These are phyloP conservation scores for Pseudogymnoascus sp. DNA, from an alignment of 2,329 filamentous ascomycete species.

Conservation along the genomic window DNA sequence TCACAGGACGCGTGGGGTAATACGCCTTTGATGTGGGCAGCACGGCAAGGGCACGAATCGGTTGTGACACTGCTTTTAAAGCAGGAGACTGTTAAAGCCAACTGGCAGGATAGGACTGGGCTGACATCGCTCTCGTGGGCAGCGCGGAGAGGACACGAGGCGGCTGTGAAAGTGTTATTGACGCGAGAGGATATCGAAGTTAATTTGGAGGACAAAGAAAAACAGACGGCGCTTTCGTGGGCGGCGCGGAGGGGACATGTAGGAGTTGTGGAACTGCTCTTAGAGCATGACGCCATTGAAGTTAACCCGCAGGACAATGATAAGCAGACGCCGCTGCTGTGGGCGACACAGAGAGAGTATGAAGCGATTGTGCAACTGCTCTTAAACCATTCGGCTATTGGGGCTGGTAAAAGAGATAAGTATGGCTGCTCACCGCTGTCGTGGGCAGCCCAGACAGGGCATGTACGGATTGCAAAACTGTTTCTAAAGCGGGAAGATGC, in stretches of 20 bases:
- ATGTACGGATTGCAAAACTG: not conserved
- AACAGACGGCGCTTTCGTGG: slow-evolving; percentile 22
- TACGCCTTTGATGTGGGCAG: not conserved
- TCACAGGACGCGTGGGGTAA: not conserved
- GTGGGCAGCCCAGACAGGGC: not conserved
- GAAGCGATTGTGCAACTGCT: not conserved
- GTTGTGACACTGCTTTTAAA: not conserved
- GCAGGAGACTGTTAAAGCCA: not conserved
- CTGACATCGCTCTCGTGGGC: not conserved
- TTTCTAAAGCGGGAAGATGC: not conserved
- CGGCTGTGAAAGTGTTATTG: not conserved
- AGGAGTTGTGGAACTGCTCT: slow-evolving; percentile 16
- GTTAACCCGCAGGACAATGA: not conserved
- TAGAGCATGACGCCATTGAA: not conserved
- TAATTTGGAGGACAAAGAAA: slow-evolving; percentile 10
- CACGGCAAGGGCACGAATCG: not conserved
- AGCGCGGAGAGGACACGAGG: not conserved
- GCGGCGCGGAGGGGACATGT: slow-evolving; percentile 22
- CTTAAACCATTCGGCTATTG: not conserved
- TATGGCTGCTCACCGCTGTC: not conserved
- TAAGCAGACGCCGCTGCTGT: not conserved
- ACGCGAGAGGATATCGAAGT: not conserved
- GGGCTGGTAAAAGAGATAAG: not conserved
- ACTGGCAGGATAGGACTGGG: not conserved
- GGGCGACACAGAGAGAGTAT: not conserved